Evolutionary conservation across 305 asterid species (phyloP).

Genomic region (Solanum hybrid): DNA sequence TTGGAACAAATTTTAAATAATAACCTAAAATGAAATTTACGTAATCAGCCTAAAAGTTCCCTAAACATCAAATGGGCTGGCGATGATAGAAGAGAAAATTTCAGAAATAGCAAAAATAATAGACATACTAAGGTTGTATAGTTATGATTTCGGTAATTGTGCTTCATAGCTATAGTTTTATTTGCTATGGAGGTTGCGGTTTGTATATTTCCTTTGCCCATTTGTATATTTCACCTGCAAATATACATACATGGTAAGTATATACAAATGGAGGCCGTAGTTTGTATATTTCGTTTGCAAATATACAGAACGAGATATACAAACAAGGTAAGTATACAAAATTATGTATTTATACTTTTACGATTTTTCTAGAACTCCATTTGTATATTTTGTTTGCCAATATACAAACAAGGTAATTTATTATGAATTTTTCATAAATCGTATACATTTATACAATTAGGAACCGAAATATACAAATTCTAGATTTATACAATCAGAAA

Average conservation of each 20-base stretch:
- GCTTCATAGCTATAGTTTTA: rapidly evolving
- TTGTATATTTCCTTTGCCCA: no score
- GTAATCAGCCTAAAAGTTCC: background rate
- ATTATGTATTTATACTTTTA: no score
- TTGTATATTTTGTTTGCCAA: background rate
- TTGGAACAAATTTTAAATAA: background rate
- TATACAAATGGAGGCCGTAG: background rate
- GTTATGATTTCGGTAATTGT: rapidly evolving
- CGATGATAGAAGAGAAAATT: background rate
- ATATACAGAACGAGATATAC: background rate
- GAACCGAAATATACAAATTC: no score
- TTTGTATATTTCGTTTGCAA: background rate
- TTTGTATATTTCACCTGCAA: background rate
- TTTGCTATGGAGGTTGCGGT: background rate
- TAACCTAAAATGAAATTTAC: background rate
- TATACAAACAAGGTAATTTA: background rate
- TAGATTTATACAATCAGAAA: rapidly evolving
- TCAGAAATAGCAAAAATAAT: background rate
- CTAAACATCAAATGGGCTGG: background rate
- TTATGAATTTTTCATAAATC: background rate
- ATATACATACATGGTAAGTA: no score
- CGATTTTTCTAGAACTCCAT: rapidly evolving
- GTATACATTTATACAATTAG: background rate
- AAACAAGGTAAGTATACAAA: background rate
- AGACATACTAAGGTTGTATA: no score